Conservation (phyloP, 352 stramenopile genomes). For the Phytophthora ohioensis region DNA sequence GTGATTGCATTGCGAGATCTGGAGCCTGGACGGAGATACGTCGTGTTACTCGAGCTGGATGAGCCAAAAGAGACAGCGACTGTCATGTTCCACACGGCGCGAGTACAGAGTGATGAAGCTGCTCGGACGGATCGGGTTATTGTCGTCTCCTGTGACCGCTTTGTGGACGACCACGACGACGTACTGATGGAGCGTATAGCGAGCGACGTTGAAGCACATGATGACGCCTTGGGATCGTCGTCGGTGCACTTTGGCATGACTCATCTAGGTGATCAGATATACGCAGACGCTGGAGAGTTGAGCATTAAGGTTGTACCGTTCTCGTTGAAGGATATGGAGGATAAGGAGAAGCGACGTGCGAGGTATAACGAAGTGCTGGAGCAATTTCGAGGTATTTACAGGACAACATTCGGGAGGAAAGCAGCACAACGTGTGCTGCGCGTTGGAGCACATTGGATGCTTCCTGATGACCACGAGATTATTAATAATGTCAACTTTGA, state of each 20-base stretch:
- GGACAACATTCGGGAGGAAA: conserved; percentile 57
- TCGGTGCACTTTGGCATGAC: conserved; percentile 60
- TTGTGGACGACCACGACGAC: conserved; percentile 65
- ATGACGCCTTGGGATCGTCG: conserved; percentile 29
- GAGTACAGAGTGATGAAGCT: background rate
- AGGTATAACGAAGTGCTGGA: conserved; percentile 36
- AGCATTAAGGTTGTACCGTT: conserved; percentile 44
- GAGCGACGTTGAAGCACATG: conserved; percentile 49
- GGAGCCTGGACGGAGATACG: conserved; percentile 48
- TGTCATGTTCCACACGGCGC: conserved; percentile 49
- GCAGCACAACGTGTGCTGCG: conserved; percentile 63
- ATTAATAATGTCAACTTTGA: conserved; percentile 79
- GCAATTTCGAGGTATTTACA: conserved; percentile 69
- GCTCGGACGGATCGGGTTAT: conserved; percentile 39
- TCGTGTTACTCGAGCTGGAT: conserved; percentile 42
- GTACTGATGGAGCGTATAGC: conserved; percentile 51
- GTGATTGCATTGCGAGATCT: conserved; percentile 47
- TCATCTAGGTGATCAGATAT: conserved; percentile 70
- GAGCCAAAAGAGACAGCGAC: conserved; percentile 19
- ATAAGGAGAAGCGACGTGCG: conserved; percentile 3
- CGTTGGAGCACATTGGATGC: conserved; percentile 77
- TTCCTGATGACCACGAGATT: conserved; percentile 83
- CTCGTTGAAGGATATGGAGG: conserved; percentile 34
- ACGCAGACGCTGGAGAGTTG: conserved; percentile 51
- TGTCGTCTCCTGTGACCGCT: conserved; percentile 69